phyloP scores from a whole-genome alignment of 140 eudicot genomes.

The Stevia rebaudiana region DNA sequence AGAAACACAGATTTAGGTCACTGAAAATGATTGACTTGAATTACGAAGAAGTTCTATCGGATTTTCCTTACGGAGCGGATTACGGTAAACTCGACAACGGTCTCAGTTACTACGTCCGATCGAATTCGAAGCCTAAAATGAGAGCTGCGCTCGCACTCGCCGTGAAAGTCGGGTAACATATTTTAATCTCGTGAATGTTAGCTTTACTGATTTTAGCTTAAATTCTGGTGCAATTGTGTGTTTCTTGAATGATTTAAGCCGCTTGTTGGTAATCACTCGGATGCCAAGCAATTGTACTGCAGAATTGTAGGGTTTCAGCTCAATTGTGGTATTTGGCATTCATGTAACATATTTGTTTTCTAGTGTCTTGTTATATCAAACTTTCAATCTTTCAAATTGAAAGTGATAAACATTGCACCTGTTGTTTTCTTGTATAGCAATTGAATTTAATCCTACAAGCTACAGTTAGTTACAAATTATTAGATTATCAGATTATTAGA shows the following conservation, averaged over 20 bases:
- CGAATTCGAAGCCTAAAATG: constrained; percentile 87
- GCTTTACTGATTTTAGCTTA: neutral
- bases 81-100: constrained; percentile 78
- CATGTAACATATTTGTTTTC: neutral
- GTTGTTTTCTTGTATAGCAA: neutral
- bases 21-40: constrained; percentile 62
- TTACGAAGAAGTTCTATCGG: constrained; percentile 43
- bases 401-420: neutral
- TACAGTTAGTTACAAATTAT: neutral
- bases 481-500: constrained; percentile 10
- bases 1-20: constrained; percentile 70
- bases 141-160: constrained; percentile 95
- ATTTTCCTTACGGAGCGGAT: constrained; percentile 65
- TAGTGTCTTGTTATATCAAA: constrained; percentile 8
- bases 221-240: neutral
- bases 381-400: neutral
- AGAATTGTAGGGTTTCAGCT: constrained; percentile 17
- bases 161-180: constrained; percentile 72
- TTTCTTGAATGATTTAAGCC: neutral
- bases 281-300: neutral
- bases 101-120: constrained; percentile 71
- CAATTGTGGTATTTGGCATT: neutral
- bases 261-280: neutral
- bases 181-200: neutral
- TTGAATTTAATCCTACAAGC: neutral